Conservation (phyloP, 495 filamentous ascomycete genomes). For the Neurospora sp. region DNA sequence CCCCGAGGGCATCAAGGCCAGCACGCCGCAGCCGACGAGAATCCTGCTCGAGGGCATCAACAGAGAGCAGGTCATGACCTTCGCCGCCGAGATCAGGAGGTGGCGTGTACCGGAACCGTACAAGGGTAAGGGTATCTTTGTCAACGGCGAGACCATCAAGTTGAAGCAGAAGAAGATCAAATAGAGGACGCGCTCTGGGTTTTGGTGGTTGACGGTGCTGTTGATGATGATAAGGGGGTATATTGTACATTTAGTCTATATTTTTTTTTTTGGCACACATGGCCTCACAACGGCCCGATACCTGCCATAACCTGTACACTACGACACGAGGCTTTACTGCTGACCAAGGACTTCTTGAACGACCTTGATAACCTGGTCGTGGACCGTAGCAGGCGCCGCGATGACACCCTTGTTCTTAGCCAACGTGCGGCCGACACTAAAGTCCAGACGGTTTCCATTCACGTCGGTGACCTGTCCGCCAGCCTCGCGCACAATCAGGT, state of each 20-base stretch:
- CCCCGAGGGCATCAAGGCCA: constrained; percentile 75
- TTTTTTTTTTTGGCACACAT: not conserved
- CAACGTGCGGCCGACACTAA: constrained; percentile 77
- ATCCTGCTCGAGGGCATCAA: constrained; percentile 83
- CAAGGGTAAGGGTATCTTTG: constrained; percentile 98
- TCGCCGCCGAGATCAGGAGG: constrained; percentile 75
- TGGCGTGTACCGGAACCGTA: constrained; percentile 95
- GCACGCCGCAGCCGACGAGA: constrained; percentile 84
- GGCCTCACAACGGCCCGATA: constrained; percentile 3
- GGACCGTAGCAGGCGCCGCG: constrained; percentile 67
- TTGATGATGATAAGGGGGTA: not conserved
- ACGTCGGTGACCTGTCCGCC: constrained; percentile 87
- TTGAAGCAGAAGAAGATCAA: constrained; percentile 99
- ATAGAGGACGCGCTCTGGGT: constrained; percentile 37
- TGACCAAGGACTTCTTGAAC: constrained; percentile 65
- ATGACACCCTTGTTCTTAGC: constrained; percentile 86
- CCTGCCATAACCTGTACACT: constrained; percentile 22
- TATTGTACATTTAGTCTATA: constrained; percentile 9
- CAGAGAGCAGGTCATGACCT: constrained; percentile 75
- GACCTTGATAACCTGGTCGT: constrained; percentile 65
- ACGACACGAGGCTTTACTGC: constrained; percentile 14
- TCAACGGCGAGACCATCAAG: constrained; percentile 94
- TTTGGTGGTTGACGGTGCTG: not conserved
- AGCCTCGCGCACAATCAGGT: constrained; percentile 87
- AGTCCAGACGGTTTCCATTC: constrained; percentile 70